Conservation (phyloP, 2,329 filamentous ascomycete genomes). For the Fusarium lyarnte region DNA sequence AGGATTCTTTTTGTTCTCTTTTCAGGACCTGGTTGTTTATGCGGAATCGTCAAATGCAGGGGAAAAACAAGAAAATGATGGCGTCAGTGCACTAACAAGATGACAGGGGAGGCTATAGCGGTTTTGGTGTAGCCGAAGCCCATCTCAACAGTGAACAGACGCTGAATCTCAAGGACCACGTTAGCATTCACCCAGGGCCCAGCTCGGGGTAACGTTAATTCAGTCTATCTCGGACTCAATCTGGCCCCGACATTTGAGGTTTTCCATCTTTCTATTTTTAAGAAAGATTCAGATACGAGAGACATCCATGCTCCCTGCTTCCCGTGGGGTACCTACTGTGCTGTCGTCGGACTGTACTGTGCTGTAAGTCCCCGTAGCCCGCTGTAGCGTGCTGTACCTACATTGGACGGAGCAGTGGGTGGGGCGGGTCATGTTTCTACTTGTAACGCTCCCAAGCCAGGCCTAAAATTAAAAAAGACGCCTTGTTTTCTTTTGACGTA, state of each 20-base stretch:
- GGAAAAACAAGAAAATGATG: conserved; percentile 22
- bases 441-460: conserved; percentile 7
- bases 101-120: conserved; percentile 18
- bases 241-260: not conserved
- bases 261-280: conserved; percentile 4
- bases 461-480: not conserved
- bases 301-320: conserved; percentile 2
- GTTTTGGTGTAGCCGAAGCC: not conserved
- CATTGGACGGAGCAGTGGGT: conserved; percentile 11
- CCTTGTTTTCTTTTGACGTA: conserved; percentile 6
- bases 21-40: not conserved
- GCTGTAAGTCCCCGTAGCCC: conserved; percentile 1
- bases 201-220: conserved; percentile 8
- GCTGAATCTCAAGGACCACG: not conserved
- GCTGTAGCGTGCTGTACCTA: not conserved
- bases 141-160: not conserved
- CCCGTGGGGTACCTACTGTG: not conserved
- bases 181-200: not conserved
- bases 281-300: not conserved
- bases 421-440: conserved; percentile 3
- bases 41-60: conserved; percentile 9
- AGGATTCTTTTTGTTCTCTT: conserved; percentile 1
- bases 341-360: not conserved
- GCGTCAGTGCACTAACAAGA: conserved; percentile 16
- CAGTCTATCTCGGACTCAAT: not conserved